Base-by-base conservation (phyloP, 768 basidiomycete species). In the Trametopsis cervina region DNA sequence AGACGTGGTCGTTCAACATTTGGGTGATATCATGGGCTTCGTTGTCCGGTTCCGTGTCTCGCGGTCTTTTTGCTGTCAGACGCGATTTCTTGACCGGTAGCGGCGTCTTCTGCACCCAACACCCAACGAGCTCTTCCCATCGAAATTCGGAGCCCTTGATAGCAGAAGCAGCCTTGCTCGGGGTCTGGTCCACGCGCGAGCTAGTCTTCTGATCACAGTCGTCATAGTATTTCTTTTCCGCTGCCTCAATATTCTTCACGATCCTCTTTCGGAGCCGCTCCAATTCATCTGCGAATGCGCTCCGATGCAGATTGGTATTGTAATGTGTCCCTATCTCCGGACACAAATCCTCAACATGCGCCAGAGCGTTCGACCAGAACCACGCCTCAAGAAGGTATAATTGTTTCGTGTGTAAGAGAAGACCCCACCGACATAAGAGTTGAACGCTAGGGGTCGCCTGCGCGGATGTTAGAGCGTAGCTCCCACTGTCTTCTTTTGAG, bases 301-400 rank as follows among this genome's bases (percentile, higher is more conserved):
- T 59, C 59, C 46, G 60, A 57, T 27, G 57, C 42, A 24, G 44
- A 49, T 18, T 51, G 40, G 45, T 43, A 43, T 50, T 37, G 41
- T 43, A 37, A 44, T 18, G 50, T 41, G 12, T 52, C 37, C 43
- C 9, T 49, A 53, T 56, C 49, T 36, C 64, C 47, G 23, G 56
- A 57, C 36, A 61, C 57, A 57, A 39, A 13, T 43, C 49, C 50
- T 80, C 78, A 45, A 78, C 63, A 49, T 73, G 66, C 33, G 62
- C 66, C 20, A 80, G 71, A 4, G 71, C 71, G 46, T 74, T 76
- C 13, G 70, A 67, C 72, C 75, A 80, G 20, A 80, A 54, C 7
- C 76, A 75, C 7, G 76, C 75, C 44, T 78, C 75, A 15, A 76
- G 65, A 5, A 54, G 62, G 5, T 67, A 63, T 13, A 78, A 56